These are phyloP conservation scores for Wickerhamomyces silvicola DNA, from an alignment of 805 yeast species.

Conservation along the genomic window DNA sequence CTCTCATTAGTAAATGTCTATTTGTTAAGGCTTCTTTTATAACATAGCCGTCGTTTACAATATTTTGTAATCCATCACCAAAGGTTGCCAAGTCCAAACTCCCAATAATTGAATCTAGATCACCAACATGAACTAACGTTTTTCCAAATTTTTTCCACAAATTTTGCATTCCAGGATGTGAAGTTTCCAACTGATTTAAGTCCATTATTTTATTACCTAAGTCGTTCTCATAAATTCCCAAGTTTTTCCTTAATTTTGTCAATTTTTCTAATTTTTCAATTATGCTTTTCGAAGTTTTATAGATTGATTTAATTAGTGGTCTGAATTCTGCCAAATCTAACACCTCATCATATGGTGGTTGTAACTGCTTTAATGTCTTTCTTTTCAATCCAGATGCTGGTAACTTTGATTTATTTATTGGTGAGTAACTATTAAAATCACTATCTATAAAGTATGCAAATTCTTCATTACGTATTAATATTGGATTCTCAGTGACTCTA, in stretches of 20 bases:
- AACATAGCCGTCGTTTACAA: conserved; percentile 71
- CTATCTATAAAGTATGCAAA: conserved; percentile 77
- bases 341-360: conserved; percentile 86
- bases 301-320: conserved; percentile 76
- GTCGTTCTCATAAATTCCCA: conserved; percentile 53
- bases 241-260: conserved; percentile 34
- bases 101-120: conserved; percentile 64
- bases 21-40: conserved; percentile 91
- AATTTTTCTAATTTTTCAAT: conserved; percentile 52
- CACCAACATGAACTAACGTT: conserved; percentile 64
- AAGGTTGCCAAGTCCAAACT: conserved; percentile 66
- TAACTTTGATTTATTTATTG: conserved; percentile 46
- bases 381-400: conserved; percentile 84
- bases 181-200: conserved; percentile 37
- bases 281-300: conserved; percentile 47
- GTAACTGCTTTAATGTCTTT: conserved; percentile 84
- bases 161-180: conserved; percentile 63
- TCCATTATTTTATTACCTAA: conserved; percentile 39
- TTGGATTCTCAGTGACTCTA: conserved; percentile 64
- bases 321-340: conserved; percentile 77
- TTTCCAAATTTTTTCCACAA: conserved; percentile 78
- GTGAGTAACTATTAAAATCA: conserved; percentile 50
- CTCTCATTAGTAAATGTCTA: conserved; percentile 89
- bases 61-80: conserved; percentile 64
- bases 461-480: conserved; percentile 83